These are phyloP conservation scores for Claviceps humidiphila DNA, from an alignment of 2,329 filamentous ascomycete species.

Conservation along the genomic window DNA sequence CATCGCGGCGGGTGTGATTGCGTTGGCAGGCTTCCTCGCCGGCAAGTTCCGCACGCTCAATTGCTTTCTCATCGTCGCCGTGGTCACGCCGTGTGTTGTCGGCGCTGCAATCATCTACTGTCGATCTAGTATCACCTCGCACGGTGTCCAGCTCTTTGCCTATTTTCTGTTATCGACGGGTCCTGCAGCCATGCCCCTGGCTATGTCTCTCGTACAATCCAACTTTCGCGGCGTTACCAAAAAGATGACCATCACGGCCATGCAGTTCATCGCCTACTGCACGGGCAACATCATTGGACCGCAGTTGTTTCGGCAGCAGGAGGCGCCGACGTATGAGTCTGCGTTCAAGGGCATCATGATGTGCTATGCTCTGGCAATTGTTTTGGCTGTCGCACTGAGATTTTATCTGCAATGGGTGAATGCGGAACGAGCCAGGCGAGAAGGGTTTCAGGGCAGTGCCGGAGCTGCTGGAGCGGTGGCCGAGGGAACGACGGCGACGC, in stretches of 20 bases:
- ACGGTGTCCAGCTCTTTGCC: conserved; percentile 37
- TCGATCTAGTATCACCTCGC: conserved; percentile 23
- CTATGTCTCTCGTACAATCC: conserved; percentile 39
- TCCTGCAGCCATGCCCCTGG: conserved; percentile 39
- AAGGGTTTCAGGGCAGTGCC: conserved; percentile 32
- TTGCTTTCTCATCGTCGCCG: conserved; percentile 35
- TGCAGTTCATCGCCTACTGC: conserved; percentile 43
- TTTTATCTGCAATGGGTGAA: conserved; percentile 35
- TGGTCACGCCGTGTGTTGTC: conserved; percentile 36
- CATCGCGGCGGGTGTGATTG: conserved; percentile 33
- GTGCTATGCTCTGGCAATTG: conserved; percentile 38
- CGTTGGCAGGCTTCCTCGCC: conserved; percentile 35
- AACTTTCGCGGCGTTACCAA: conserved; percentile 46
- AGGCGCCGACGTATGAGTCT: conserved; percentile 38
- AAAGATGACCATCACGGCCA: conserved; percentile 44
- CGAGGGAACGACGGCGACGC: conserved; percentile 21
- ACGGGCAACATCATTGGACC: conserved; percentile 42
- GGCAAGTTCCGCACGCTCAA: conserved; percentile 37
- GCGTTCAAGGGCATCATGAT: conserved; percentile 43
- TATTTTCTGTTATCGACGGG: conserved; percentile 45
- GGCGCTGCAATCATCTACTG: conserved; percentile 41
- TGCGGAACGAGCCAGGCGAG: conserved; percentile 23
- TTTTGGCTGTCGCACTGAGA: conserved; percentile 30
- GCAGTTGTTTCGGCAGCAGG: conserved; percentile 36
- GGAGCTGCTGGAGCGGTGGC: conserved; percentile 27